These are phyloP conservation scores for Cicer judaicum DNA, from an alignment of 306 rosid genomes.

Conservation along the genomic window DNA sequence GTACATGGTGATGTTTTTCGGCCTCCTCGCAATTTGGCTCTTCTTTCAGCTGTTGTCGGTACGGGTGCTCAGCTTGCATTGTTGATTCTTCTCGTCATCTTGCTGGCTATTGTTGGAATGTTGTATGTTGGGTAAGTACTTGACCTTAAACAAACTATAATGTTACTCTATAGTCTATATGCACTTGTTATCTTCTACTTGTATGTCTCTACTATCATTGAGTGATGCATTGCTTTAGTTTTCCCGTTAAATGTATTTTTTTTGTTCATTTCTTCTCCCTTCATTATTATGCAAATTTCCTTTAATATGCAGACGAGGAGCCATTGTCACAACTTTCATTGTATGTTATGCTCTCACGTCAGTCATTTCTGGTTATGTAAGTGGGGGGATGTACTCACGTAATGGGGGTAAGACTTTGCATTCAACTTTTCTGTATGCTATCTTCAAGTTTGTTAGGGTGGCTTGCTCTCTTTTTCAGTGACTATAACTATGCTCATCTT, in stretches of 20 bases:
- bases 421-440: conserved; percentile 29
- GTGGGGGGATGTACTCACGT: conserved; percentile 99
- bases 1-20: conserved; percentile 99
- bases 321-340: conserved; percentile 97
- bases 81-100: conserved; percentile 95
- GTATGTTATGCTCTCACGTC: conserved; percentile 99
- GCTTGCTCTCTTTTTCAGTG: conserved; percentile 6
- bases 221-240: conserved; percentile 24
- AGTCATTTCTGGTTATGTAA: conserved; percentile 97
- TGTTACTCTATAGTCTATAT: conserved; percentile 30
- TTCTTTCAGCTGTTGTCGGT: conserved; percentile 97
- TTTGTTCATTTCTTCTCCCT: background rate
- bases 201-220: conserved; percentile 8
- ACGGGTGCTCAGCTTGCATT: conserved; percentile 98
- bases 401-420: conserved; percentile 74
- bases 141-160: conserved; percentile 24
- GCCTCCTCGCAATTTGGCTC: conserved; percentile 79
- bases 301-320: conserved; percentile 80
- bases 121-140: conserved; percentile 73
- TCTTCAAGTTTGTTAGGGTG: conserved; percentile 33
- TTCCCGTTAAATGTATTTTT: conserved; percentile 13
- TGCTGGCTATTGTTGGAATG: conserved; percentile 98
- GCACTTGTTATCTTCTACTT: conserved; percentile 28
- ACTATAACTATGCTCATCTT: background rate
- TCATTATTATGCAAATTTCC: conserved; percentile 38